These are phyloP conservation scores for Trichoderma erinaceum DNA, from an alignment of 495 filamentous ascomycete species.

Conservation along the genomic window DNA sequence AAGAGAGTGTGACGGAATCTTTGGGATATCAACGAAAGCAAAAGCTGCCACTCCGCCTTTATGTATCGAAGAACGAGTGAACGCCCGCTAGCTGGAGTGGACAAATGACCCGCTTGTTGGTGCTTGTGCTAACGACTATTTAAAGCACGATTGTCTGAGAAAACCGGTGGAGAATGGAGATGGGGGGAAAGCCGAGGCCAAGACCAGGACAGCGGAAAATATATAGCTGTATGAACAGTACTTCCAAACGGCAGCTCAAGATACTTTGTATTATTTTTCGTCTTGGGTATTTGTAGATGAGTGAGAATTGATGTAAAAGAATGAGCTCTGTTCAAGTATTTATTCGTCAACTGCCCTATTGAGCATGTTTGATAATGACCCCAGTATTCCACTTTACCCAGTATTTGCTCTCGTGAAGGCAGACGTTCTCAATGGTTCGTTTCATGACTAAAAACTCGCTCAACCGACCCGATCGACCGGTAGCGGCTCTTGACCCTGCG, in stretches of 20 bases:
- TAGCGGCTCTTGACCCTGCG: no score
- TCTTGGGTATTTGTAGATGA: background rate
- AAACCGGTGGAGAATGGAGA: background rate
- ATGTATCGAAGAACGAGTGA: background rate
- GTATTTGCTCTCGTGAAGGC: no score
- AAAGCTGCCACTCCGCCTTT: background rate
- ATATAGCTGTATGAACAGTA: no score
- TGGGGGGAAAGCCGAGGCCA: background rate
- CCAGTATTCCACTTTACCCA: no score
- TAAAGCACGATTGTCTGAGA: background rate
- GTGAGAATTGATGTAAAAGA: background rate
- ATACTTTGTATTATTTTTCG: no score
- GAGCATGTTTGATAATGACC: no score
- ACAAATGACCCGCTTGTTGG: background rate
- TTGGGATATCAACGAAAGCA: background rate
- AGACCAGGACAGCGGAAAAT: background rate
- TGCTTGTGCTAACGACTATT: background rate
- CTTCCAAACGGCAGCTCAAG: no score
- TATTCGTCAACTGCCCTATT: no score
- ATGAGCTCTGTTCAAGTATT: background rate
- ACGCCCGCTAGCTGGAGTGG: constrained; percentile 1
- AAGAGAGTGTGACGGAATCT: background rate
- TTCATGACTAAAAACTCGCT: no score
- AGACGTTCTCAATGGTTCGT: no score
- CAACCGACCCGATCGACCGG: no score